Evolutionary conservation across 179 eudicot species (phyloP), one percentile per base, ranked within the genome.

Genomic region (Beta lomatogona): DNA sequence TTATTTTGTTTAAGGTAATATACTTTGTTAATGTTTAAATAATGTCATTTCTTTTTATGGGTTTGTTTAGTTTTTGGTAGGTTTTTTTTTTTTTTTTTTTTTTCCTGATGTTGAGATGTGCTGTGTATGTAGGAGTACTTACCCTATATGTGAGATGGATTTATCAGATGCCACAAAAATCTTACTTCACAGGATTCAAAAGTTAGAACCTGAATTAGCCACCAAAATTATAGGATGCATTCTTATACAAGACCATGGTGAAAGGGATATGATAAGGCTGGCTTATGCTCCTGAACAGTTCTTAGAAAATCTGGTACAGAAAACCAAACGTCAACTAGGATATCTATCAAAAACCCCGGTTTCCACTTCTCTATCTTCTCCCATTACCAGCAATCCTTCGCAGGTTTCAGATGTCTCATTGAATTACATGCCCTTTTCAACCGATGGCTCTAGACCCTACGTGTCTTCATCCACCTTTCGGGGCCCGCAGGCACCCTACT

Each of bases 211-310:
- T 3, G 90, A 91, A 80, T 69, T 80, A 46, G 87, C 91, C 2
- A 87, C 82, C 45, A 88, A 92, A 86, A 91, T 92, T 7, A 82
- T 90, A 63, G 95, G 95, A 11, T 85, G 84, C 71, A 83, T 94
- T 45, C 89, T 89, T 28, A 78, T 91, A 53, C 88, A 85, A 81
- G 88, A 85, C 73, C 77, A 82, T 46, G 86, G 86, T 19, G 90
- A 87, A 16, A 55, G 86, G 54, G 91, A 92, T 50, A 81, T 95
- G 90, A 90, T 93, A 57, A 84, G 94, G 5, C 80, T 92, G 59
- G 95, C 98, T 6, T 87, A 79, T 63, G 92, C 94, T 2, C 95
- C 99, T 0, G 95, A 93, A 55, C 75, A 57, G 59, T 60, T 83
- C 31, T 77, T 94, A 41, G 87, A 80, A 21, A 82, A 74, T 73